Evolutionary conservation across 805 yeast species (phyloP).

Genomic region (Myxozyma nipponensis): DNA sequence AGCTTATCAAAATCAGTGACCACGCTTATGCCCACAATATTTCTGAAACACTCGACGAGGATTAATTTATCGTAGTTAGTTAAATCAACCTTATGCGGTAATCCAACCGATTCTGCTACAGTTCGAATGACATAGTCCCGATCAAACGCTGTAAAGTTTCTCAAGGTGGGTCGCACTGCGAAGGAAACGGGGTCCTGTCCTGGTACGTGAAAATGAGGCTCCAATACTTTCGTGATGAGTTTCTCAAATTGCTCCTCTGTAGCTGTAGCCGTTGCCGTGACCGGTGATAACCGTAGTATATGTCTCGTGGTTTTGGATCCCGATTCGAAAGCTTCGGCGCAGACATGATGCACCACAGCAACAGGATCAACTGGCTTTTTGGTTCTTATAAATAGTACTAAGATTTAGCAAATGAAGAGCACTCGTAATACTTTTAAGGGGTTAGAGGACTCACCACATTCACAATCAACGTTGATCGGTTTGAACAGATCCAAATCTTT

Average conservation of each 20-base stretch:
- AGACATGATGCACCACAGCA: conserved; percentile 57
- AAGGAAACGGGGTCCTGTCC: conserved; percentile 41
- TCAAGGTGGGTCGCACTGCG: conserved; percentile 73
- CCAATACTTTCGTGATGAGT: conserved; percentile 56
- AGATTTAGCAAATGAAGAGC: background rate
- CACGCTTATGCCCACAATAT: conserved; percentile 81
- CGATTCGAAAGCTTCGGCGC: conserved; percentile 54
- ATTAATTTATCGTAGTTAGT: conserved; percentile 74
- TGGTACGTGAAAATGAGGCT: conserved; percentile 60
- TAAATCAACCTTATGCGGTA: conserved; percentile 74
- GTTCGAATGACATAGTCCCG: conserved; percentile 69
- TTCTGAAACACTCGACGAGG: conserved; percentile 79
- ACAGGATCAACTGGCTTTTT: conserved; percentile 78
- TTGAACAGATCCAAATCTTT: conserved; percentile 42
- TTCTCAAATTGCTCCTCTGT: conserved; percentile 61
- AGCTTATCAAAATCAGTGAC: conserved; percentile 56
- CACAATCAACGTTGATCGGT: conserved; percentile 67
- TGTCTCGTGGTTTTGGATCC: conserved; percentile 58
- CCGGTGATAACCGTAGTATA: conserved; percentile 76
- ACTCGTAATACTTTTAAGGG: background rate
- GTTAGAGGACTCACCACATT: conserved; percentile 63
- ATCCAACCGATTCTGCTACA: conserved; percentile 70
- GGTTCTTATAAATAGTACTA: conserved; percentile 76
- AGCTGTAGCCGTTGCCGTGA: conserved; percentile 70
- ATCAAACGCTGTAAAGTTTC: conserved; percentile 72